Base-by-base conservation (phyloP, 441 rosid genomes). In the Metrosideros polymorpha region DNA sequence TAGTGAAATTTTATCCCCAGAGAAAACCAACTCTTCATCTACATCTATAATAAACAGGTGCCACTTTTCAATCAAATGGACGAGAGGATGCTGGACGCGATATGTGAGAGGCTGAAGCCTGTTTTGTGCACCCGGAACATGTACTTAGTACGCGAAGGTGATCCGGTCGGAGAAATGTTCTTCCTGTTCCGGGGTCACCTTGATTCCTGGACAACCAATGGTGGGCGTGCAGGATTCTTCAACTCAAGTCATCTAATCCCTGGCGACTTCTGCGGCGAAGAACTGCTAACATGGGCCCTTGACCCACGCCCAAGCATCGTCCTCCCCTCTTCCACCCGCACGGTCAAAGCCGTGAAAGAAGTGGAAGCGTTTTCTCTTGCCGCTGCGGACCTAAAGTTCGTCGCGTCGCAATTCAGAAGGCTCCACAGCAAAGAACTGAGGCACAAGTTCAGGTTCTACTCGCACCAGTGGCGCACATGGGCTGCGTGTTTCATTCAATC, bases 401-500 rank as follows among this genome's bases (percentile, higher is more conserved):
- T 94, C 22, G 94, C 96, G 51, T 89, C 93, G 1, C 96, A 94
- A 76, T 94, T 92, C 84, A 90, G 97, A 84, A 91, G 94, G 86
- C 77, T 94, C 7, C 97, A 93, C 24, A 94, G 95, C 83, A 93
- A 93, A 83, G 94, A 93, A 55, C 88, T 94, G 10, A 90, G 91
- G 85, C 94, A 94, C 90, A 94, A 92, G 84, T 93, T 94, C 71
- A 85, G 97, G 87, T 93, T 92, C 89, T 92, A 92, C 89, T 94
- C 96, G 1, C 97, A 94, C 71, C 96, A 93, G 66, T 94, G 97
- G 96, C 89, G 94, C 85, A 85, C 94, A 84, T 93, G 97, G 97
- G 97, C 95, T 43, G 96, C 96, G 13, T 93, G 95, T 85, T 93
- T 93, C 86, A 82, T 94, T 29, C 97, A 93, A 76, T 89, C 92